phyloP scores from a whole-genome alignment of 1,139 yeast species.

The Kurtzmaniella quercitrusa region DNA sequence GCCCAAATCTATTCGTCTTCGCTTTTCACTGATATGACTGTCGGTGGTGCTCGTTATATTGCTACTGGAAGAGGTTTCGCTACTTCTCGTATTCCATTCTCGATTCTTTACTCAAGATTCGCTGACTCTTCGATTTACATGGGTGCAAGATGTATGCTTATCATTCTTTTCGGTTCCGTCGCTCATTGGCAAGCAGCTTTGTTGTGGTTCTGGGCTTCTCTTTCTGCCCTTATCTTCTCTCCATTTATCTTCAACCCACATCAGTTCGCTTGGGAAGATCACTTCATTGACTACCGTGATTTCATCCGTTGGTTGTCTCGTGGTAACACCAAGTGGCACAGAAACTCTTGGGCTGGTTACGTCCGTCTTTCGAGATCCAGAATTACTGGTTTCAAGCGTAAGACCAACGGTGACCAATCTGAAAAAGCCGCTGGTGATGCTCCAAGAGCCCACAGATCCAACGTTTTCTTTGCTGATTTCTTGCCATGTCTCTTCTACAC shows the following conservation, averaged over 20 bases:
- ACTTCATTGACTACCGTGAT: slow-evolving; percentile 97
- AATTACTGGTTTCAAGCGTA: slow-evolving; percentile 96
- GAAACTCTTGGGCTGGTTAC: slow-evolving; percentile 99
- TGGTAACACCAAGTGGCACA: slow-evolving; percentile 98
- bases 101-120: slow-evolving; percentile 91
- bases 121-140: slow-evolving; percentile 95
- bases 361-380: slow-evolving; percentile 94
- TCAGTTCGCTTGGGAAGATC: slow-evolving; percentile 98
- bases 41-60: slow-evolving; percentile 99
- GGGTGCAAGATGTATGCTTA: slow-evolving; percentile 89
- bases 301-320: slow-evolving; percentile 97
- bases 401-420: slow-evolving; percentile 79
- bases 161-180: slow-evolving; percentile 87
- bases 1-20: slow-evolving; percentile 97
- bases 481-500: slow-evolving; percentile 81
- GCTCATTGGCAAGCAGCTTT: slow-evolving; percentile 97
- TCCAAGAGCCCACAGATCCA: slow-evolving; percentile 88
- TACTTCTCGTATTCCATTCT: slow-evolving; percentile 96
- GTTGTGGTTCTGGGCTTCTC: slow-evolving; percentile 97
- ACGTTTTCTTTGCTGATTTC: slow-evolving; percentile 81
- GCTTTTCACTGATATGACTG: slow-evolving; percentile 83
- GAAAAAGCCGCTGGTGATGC: slow-evolving; percentile 96
- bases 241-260: slow-evolving; percentile 98
- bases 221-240: slow-evolving; percentile 84
- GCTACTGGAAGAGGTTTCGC: slow-evolving; percentile 99